These are phyloP conservation scores for Cyclotella cryptica DNA, from an alignment of 108 stramenopile genomes.

Conservation along the genomic window DNA sequence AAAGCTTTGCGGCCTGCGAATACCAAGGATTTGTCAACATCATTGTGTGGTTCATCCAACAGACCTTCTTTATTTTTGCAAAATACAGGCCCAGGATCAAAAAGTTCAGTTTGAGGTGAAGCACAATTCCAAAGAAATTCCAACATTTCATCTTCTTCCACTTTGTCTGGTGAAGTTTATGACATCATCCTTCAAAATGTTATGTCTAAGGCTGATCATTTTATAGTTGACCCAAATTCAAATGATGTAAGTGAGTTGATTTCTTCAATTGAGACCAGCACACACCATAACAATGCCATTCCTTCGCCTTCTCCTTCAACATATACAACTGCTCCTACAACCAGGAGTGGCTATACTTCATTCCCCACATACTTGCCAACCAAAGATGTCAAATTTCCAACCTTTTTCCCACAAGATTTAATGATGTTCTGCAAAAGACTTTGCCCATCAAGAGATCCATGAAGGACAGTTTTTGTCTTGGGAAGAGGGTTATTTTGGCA, in stretches of 20 bases:
- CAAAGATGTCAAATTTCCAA: background rate
- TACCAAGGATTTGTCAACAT: background rate
- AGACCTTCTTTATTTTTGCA: background rate
- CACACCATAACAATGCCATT: background rate
- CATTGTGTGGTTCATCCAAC: conserved; percentile 1
- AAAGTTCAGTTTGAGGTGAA: background rate
- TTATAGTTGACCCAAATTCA: background rate
- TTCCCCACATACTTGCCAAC: conserved; percentile 7
- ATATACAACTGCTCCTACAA: no score
- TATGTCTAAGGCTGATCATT: background rate
- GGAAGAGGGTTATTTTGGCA: conserved; percentile 70
- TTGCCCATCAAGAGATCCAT: conserved; percentile 1
- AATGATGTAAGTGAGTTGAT: conserved; percentile 9
- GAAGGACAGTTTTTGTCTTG: conserved; percentile 50
- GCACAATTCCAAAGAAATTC: background rate
- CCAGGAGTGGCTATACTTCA: background rate
- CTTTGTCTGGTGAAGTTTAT: background rate
- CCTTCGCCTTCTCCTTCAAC: background rate
- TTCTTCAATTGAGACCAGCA: background rate
- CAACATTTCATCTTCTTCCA: background rate
- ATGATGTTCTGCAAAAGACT: background rate
- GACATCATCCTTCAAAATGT: background rate
- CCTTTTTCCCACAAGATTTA: conserved; percentile 1
- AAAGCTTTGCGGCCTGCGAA: background rate
- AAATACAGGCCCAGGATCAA: background rate